Base-by-base conservation (phyloP, 768 basidiomycete genomes). In the Pleurotus djamor region DNA sequence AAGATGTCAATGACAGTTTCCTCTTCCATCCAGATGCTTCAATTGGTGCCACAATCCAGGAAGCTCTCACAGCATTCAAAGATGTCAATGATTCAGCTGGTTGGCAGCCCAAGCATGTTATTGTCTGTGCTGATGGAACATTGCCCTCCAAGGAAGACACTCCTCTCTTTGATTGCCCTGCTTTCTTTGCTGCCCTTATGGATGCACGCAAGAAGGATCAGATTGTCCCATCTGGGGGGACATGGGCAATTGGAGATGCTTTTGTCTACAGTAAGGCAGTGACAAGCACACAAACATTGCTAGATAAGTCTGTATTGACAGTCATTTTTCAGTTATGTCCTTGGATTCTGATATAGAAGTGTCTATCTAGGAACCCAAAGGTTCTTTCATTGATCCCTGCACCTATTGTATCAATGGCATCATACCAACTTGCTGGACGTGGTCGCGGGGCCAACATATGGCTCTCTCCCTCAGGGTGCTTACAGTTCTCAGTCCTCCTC, bases 271-370 rank as follows among this genome's bases (percentile, higher is more conserved):
- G 91, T 35, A 93, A 97, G 70, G 86, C 86, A 0, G 90, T 99
- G 9, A 94, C 94, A 1, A 95, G 92, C 64, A 98, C 96, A 0
- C 97, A 98, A 70, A 95, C 94, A 2, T 85, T 98, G 83, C 78
- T 98, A 4, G 93, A 97, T 68, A 91, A 87, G 96, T 95, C 63
- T 72, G 89, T 73, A 48, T 61, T 5, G n/a, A 16, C 34, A 1
- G 34, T 12, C 8, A 35, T n/a, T 38, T 2, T 14, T n/a, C n/a
- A n/a, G n/a, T 21, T 1, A 16, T 36, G 57, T 10, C 16, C 41
- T 37, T 7, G 5, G 13, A 7, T 13, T 48, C 35, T 48, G 45
- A 57, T 61, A 58, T 57, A 50, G 5, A 14, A 43, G 59, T 45
- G 21, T 37, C 33, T 44, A 56, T 33, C 21, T 66, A 96, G 96